Evolutionary conservation across 2,329 filamentous ascomycete genomes (phyloP), one percentile per base, ranked within the genome.

Genomic region (Cladosporium velox): DNA sequence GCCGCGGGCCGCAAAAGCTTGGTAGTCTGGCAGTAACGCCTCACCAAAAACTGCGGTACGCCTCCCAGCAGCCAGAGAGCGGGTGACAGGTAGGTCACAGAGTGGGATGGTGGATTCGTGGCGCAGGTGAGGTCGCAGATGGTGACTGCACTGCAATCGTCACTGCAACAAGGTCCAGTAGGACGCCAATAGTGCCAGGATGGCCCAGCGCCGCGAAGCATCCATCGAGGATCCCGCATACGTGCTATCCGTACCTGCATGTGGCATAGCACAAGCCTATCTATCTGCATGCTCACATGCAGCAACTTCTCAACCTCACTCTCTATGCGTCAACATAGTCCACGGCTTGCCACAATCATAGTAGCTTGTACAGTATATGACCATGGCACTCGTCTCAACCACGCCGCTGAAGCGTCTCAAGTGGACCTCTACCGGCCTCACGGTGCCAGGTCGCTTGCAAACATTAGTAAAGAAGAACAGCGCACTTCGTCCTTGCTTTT

Each of bases 1-100:
- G 55, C 55, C 32, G 30, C 55, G 55, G 55, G 21, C 55, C 55
- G 55, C 55, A 41, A 55, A 55, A 55, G 52, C 52, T 55, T 55
- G 51, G 55, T 41, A 34, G 55, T 26, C 21, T 58, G 18, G n/a
- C 55, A 58, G 18, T 58, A 58, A 58, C 55, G 55, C 32, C 55
- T 58, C 55, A 58, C 55, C 55, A 12, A 58, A 35, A 41, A 14
- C 34, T 35, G 15, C n/a, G 32, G 34, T 38, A 32, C 28, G 35
- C 15, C 52, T 30, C 52, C 30, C 34, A 35, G 2, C 11, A 35
- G 34, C 34, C 55, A 21, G 21, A 28, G 21, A 58, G 11, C 30
- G 55, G 55, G 24, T 58, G 55, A 58, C 55, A 58, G 55, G 3
- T 58, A 34, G n/a, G 1, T 32, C 30, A 7, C 8, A 34, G 32